phyloP scores from a whole-genome alignment of 495 filamentous ascomycete genomes.

The Evansstolkia leycettana region DNA sequence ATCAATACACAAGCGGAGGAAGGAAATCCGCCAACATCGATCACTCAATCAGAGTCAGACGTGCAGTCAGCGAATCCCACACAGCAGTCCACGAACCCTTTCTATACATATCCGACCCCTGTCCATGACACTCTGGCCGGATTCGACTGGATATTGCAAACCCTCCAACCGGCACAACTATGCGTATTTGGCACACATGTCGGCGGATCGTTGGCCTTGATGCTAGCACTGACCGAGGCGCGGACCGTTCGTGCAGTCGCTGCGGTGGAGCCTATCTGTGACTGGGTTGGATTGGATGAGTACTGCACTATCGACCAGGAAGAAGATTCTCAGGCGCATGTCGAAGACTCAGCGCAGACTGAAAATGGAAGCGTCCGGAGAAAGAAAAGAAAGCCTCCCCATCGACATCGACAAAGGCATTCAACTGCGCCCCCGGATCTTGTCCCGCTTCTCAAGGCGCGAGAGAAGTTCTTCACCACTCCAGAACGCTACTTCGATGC shows the following conservation, averaged over 20 bases:
- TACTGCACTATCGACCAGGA: conserved; percentile 19
- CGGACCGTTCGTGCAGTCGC: conserved; percentile 23
- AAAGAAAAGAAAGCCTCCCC: background rate
- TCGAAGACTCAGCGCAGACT: too few relatives aligned
- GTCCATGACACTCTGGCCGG: conserved; percentile 29
- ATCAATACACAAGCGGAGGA: conserved; percentile 13
- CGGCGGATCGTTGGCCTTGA: conserved; percentile 43
- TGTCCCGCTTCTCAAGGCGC: conserved; percentile 23
- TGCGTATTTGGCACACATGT: conserved; percentile 41
- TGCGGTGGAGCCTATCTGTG: conserved; percentile 23
- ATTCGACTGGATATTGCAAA: conserved; percentile 26
- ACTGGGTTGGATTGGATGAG: conserved; percentile 29
- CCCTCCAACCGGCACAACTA: conserved; percentile 20
- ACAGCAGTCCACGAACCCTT: background rate
- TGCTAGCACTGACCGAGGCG: conserved; percentile 49
- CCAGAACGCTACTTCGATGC: conserved; percentile 42
- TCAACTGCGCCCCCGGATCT: conserved; percentile 21
- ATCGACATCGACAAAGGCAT: too few relatives aligned
- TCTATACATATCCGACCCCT: conserved; percentile 26
- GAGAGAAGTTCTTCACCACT: conserved; percentile 30
- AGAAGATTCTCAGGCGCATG: too few relatives aligned
- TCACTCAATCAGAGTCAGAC: background rate
- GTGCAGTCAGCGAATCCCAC: background rate
- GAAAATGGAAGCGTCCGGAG: background rate
- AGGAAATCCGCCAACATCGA: background rate